Percentiles rank a stretch among this genome's conserved stretches.
Conservation (phyloP, 2,329 filamentous ascomycete species). For the Seiridium unicorne region DNA sequence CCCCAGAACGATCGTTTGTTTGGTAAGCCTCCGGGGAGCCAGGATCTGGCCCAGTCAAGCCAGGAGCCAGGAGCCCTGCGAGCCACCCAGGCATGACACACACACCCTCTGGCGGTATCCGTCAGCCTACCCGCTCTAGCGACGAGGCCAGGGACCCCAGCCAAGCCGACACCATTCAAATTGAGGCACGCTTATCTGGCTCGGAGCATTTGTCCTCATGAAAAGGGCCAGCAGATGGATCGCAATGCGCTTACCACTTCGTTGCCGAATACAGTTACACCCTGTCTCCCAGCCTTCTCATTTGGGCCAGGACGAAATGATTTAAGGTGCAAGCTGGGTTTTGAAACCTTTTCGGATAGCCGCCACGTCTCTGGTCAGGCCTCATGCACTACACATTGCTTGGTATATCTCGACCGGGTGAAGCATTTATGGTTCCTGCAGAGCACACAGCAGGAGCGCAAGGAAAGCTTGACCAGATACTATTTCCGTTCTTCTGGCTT, state of each 20-base stretch:
- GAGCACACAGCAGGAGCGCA: background rate
- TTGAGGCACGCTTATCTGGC: slow-evolving; percentile 29
- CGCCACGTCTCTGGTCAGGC: background rate
- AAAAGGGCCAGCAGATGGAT: slow-evolving; percentile 5
- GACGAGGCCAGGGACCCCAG: slow-evolving; percentile 1
- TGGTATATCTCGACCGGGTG: background rate
- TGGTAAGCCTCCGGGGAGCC: slow-evolving; percentile 20
- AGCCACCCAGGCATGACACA: slow-evolving; percentile 4
- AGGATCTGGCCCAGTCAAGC: slow-evolving; percentile 1
- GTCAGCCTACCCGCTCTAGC: slow-evolving; percentile 8
- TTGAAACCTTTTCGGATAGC: background rate
- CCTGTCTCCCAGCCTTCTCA: background rate
- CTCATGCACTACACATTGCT: background rate
- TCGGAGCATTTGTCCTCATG: slow-evolving; percentile 29
- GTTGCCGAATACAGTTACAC: background rate
- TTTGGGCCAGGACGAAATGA: background rate
- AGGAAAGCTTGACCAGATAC: background rate
- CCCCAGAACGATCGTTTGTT: slow-evolving; percentile 17
- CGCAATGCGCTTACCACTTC: background rate
- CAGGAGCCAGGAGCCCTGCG: background rate
- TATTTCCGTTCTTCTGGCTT: background rate
- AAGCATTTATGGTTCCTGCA: slow-evolving; percentile 1
- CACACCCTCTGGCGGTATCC: background rate
- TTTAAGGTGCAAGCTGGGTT: background rate
- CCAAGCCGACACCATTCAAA: slow-evolving; percentile 11